These are phyloP conservation scores for Inga leiocalycina DNA, from an alignment of 306 rosid species.

Conservation along the genomic window DNA sequence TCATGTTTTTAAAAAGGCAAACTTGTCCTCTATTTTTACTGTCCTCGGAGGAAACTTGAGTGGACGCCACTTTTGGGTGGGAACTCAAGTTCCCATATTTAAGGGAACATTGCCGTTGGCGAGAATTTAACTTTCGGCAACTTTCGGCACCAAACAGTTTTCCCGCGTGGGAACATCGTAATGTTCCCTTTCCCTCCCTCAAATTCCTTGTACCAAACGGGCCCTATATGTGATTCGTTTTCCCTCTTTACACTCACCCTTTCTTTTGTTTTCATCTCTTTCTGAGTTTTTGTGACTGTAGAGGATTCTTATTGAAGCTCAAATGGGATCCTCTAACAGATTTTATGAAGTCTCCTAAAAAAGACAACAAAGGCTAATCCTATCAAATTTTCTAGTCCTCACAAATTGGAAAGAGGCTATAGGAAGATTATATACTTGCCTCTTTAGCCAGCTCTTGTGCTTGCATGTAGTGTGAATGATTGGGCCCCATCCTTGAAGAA, in stretches of 20 bases:
- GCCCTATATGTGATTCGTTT: no score
- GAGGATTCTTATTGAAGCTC: not conserved
- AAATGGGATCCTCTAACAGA: not conserved
- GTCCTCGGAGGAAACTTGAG: no score
- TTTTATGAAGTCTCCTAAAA: not conserved
- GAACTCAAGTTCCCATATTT: no score
- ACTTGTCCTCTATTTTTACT: no score
- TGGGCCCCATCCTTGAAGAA: conserved; percentile 80
- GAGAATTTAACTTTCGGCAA: no score
- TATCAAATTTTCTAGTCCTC: not conserved
- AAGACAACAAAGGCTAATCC: not conserved
- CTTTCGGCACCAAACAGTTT: no score
- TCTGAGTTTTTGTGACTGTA: not conserved
- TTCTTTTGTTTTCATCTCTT: not conserved
- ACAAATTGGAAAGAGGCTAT: conserved; percentile 9
- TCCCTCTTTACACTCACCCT: not conserved
- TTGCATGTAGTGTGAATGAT: conserved; percentile 73
- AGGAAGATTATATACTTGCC: conserved; percentile 50
- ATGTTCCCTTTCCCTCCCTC: no score
- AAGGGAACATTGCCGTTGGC: no score
- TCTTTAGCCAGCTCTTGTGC: conserved; percentile 68
- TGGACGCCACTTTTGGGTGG: no score
- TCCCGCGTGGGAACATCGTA: no score
- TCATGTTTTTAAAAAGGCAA: no score
- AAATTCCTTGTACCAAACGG: no score